Percentiles rank a stretch among this genome's conserved stretches.
Evolutionary conservation across 2,329 filamentous ascomycete genomes (phyloP).

Genomic region (Zarea fungicola): DNA sequence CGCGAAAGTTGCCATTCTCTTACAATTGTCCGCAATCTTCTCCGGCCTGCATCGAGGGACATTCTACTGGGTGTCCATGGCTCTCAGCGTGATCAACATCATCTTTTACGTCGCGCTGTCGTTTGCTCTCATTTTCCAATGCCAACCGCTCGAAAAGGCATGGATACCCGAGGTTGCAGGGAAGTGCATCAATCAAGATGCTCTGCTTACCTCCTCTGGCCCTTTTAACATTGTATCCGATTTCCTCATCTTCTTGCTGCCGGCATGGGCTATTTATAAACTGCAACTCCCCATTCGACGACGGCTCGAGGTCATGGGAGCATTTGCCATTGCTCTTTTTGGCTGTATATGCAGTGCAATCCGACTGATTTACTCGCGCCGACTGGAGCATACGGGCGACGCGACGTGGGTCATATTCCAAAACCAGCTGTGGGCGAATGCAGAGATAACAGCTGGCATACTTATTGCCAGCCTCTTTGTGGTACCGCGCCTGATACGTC

Average conservation of each 20-base stretch:
- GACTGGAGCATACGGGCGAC: not conserved
- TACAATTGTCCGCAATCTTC: not conserved
- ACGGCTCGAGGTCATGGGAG: not conserved
- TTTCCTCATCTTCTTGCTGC: not conserved
- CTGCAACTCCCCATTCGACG: not conserved
- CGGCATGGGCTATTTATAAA: not conserved
- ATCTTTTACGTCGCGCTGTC: not conserved
- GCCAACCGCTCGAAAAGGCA: not conserved
- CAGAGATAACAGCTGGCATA: not conserved
- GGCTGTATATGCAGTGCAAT: not conserved
- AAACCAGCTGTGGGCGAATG: not conserved
- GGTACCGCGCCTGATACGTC: not conserved
- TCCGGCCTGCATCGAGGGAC: not conserved
- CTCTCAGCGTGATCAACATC: not conserved
- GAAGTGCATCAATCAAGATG: not conserved
- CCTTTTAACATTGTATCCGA: not conserved
- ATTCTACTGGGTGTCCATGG: slow-evolving; percentile 2
- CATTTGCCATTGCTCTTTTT: not conserved
- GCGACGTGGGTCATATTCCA: not conserved
- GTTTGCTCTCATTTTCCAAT: not conserved
- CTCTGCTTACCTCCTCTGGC: not conserved
- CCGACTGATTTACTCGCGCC: not conserved
- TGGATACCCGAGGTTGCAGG: not conserved
- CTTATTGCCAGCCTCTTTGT: slow-evolving; percentile 1
- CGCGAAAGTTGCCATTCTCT: not conserved